Percentiles rank a stretch among this genome's conserved stretches.
Evolutionary conservation across 1,284 basidiomycete species (phyloP).

Genomic region (Ceratobasidium sp.): DNA sequence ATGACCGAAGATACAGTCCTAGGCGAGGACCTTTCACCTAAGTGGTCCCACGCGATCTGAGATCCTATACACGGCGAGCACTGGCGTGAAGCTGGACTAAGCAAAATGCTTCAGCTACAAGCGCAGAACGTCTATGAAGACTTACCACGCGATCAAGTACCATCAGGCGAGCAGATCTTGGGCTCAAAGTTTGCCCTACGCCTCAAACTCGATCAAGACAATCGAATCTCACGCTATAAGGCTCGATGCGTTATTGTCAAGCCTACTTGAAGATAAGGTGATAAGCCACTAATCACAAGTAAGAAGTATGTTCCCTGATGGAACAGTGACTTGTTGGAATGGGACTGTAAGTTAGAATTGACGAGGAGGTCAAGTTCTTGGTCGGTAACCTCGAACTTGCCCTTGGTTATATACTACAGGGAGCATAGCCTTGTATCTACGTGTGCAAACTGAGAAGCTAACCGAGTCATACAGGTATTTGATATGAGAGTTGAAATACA

Average conservation of each 20-base stretch:
- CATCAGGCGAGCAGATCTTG: slow-evolving; percentile 3
- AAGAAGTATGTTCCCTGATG: too few relatives aligned
- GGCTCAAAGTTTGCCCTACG: neutral
- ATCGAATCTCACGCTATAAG: neutral
- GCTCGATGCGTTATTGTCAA: slow-evolving; percentile 7
- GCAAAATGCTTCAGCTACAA: neutral
- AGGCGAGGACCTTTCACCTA: neutral
- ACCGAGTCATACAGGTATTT: too few relatives aligned
- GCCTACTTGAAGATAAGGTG: too few relatives aligned
- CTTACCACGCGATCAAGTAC: neutral
- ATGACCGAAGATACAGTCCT: neutral
- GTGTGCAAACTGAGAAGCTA: too few relatives aligned
- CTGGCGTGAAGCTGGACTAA: neutral
- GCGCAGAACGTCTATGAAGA: slow-evolving; percentile 21
- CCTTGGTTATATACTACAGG: too few relatives aligned
- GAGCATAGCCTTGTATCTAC: too few relatives aligned
- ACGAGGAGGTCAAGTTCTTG: too few relatives aligned
- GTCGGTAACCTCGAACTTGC: too few relatives aligned
- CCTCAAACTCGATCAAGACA: slow-evolving; percentile 5
- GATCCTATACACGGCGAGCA: slow-evolving; percentile 9
- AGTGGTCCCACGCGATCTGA: neutral
- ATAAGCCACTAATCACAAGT: too few relatives aligned
- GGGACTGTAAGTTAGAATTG: too few relatives aligned
- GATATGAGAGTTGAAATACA: too few relatives aligned
- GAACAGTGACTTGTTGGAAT: too few relatives aligned